Evolutionary conservation across 1,284 basidiomycete genomes (phyloP), one percentile per base, ranked within the genome.

Genomic region (Singerocomus inundabilis): DNA sequence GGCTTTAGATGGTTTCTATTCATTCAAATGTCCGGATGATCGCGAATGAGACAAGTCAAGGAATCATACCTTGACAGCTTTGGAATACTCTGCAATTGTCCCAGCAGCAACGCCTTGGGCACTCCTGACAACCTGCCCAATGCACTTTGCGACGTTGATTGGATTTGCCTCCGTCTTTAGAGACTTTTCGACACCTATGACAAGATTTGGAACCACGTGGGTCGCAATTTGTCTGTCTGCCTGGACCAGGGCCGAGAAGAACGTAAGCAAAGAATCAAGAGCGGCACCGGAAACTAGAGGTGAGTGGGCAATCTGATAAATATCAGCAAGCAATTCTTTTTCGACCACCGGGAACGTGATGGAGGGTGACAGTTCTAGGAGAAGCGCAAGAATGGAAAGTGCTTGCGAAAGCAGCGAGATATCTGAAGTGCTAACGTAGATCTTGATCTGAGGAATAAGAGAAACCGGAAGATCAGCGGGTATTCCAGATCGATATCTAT

Each of bases 181-280:
- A 5, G 77, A 78, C 58, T 80, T 85, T 59, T 85, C 81, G 6
- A 79, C 75, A 0, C 79, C 68, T 16, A 77, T 73, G 26, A 85
- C 84, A 41, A 95, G 72, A 58, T 79, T 86, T 0, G 84, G 85
- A 8, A 91, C 80, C 11, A 91, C 72, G 56, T 91, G 88, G 0
- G 84, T 83, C 12, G 88, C 81, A 57, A 91, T 91, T 67, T 91
- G 81, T 55, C 79, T 74, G 57, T 96, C 91, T 1, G 91, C 90
- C 50, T 80, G 76, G n/a, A 94, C 89, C 28, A 94, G 80, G 0
- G 85, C 80, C 1, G 76, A 76, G 64, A 92, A 91, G 78, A 98
- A 98, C 11, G 74, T 73, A 40, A 91, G 78, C 8, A 97, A 72
- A 0, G 90, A 81, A 36, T 98, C 93, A 24, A 96, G 80, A 4